Evolutionary conservation across 306 rosid species (phyloP).

Genomic region (Fagus sylvatica): DNA sequence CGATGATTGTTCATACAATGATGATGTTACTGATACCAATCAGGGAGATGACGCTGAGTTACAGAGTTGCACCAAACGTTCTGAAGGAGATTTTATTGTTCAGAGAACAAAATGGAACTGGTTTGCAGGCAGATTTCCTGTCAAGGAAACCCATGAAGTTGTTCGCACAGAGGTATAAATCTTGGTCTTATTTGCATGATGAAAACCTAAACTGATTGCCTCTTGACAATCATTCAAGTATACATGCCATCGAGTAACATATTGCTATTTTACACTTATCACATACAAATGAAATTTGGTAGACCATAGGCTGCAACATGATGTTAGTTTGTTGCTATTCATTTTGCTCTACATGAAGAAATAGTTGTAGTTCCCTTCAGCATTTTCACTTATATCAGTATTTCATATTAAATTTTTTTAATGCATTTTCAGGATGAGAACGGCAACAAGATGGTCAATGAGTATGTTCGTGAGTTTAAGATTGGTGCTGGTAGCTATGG

Average conservation of each 20-base stretch:
- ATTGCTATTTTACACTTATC: neutral
- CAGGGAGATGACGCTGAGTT: slow-evolving; percentile 60
- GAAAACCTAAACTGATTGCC: neutral
- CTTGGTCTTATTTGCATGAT: slow-evolving; percentile 8
- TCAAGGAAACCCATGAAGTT: slow-evolving; percentile 74
- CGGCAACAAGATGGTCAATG: slow-evolving; percentile 90
- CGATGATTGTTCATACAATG: slow-evolving; percentile 52
- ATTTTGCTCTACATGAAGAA: neutral
- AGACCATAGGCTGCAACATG: neutral
- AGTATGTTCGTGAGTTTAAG: slow-evolving; percentile 85
- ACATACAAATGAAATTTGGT: neutral
- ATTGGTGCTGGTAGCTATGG: slow-evolving; percentile 99
- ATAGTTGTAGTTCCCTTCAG: slow-evolving; percentile 7
- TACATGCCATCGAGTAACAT: neutral
- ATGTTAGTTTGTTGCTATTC: neutral
- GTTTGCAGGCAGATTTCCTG: slow-evolving; percentile 89
- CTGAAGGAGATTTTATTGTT: slow-evolving; percentile 78
- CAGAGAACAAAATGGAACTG: slow-evolving; percentile 68
- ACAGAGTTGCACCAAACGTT: slow-evolving; percentile 50
- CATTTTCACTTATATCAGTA: slow-evolving; percentile 8
- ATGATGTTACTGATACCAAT: slow-evolving; percentile 40
- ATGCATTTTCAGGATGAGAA: slow-evolving; percentile 69
- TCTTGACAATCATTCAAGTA: neutral
- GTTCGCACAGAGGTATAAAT: slow-evolving; percentile 72
- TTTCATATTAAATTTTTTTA: slow-evolving; percentile 5